Conservation (phyloP, 495 filamentous ascomycete genomes). For the Hyaloscypha variabilis region DNA sequence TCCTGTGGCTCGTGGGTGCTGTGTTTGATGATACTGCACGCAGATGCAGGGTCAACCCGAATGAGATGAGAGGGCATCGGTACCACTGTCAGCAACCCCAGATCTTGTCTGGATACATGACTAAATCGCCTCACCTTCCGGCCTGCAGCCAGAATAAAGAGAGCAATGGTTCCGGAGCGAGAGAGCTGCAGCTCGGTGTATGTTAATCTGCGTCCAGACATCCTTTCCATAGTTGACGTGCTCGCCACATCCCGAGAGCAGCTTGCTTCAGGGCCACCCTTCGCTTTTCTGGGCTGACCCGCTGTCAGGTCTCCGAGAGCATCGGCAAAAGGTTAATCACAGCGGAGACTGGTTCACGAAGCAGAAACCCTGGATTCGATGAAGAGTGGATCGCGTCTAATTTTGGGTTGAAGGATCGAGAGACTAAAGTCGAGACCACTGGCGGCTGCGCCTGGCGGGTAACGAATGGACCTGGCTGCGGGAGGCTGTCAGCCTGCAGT, state of each 20-base stretch:
- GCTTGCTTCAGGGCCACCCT: not conserved
- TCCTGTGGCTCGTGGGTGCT: not conserved
- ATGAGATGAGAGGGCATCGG: not conserved
- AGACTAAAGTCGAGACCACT: no score
- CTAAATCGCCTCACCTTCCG: not conserved
- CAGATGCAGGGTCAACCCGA: not conserved
- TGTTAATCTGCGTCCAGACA: not conserved
- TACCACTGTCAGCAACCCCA: not conserved
- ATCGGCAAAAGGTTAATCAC: not conserved
- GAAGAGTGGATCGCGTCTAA: not conserved
- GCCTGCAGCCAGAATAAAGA: not conserved
- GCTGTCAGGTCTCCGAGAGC: not conserved
- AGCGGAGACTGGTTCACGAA: not conserved
- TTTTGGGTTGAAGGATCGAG: not conserved
- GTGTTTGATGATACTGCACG: not conserved
- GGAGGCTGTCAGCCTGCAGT: not conserved
- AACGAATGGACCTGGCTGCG: not conserved
- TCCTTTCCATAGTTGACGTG: not conserved
- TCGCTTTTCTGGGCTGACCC: not conserved
- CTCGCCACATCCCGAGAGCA: not conserved
- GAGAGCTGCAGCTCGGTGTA: not conserved
- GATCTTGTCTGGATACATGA: not conserved
- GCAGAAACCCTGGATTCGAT: no score
- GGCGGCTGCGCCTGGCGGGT: not conserved
- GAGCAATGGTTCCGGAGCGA: not conserved